Conservation (phyloP, 768 basidiomycete genomes). For the Tricholoma flavovirens region DNA sequence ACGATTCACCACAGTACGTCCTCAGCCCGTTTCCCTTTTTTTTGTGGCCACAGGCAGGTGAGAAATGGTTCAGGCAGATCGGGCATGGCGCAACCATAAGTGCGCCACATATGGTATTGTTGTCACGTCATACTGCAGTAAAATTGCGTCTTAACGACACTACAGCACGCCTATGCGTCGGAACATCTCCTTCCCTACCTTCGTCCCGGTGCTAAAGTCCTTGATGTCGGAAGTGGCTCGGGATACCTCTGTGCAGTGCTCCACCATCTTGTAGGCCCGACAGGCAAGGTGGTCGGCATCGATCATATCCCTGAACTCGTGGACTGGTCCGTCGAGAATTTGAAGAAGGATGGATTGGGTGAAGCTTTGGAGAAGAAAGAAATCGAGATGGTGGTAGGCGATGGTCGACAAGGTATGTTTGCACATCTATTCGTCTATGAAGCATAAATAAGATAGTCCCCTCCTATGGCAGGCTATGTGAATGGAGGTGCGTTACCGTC, state of each 20-base stretch:
- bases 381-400: constrained; percentile 66
- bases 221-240: constrained; percentile 88
- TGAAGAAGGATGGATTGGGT: constrained; percentile 60
- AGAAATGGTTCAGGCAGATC: constrained; percentile 44
- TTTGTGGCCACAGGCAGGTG: neutral
- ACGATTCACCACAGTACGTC: constrained; percentile 71
- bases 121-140: neutral
- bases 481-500: constrained; percentile 22
- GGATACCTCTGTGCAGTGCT: constrained; percentile 85
- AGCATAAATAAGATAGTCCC: neutral
- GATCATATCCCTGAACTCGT: constrained; percentile 85
- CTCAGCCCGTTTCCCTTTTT: no score
- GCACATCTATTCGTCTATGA: neutral
- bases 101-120: constrained; percentile 94
- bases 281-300: constrained; percentile 75
- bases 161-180: constrained; percentile 77
- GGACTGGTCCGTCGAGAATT: constrained; percentile 61
- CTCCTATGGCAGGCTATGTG: constrained; percentile 27
- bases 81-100: constrained; percentile 89
- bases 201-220: constrained; percentile 62
- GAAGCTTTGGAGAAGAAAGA: constrained; percentile 44
- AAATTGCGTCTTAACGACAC: neutral
- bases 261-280: constrained; percentile 56
- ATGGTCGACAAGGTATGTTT: constrained; percentile 65
- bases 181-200: constrained; percentile 75